Conservation (phyloP, 495 filamentous ascomycete genomes). For the Neurospora sp. region DNA sequence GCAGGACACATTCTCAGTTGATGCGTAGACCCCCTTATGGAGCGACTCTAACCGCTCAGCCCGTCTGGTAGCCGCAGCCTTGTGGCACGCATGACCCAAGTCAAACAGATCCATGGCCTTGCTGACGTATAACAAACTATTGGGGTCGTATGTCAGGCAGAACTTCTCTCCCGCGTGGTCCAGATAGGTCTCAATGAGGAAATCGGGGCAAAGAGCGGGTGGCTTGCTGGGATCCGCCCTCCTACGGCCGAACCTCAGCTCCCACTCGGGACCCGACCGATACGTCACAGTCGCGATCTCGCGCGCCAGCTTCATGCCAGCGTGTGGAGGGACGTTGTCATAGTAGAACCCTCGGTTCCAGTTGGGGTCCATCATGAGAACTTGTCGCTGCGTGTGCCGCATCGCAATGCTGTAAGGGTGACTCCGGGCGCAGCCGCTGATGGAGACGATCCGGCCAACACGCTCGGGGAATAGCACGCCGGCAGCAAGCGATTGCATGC, state of each 20-base stretch:
- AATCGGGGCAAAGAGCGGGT: slow-evolving; percentile 91
- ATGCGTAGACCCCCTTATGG: slow-evolving; percentile 13
- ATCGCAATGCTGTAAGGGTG: slow-evolving; percentile 98
- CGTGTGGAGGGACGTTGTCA: slow-evolving; percentile 75
- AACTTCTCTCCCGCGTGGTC: slow-evolving; percentile 99
- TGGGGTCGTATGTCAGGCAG: slow-evolving; percentile 94
- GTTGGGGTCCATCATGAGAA: slow-evolving; percentile 96
- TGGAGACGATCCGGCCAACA: slow-evolving; percentile 72
- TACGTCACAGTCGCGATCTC: slow-evolving; percentile 98
- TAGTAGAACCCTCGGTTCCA: slow-evolving; percentile 99
- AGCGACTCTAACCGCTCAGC: slow-evolving; percentile 22
- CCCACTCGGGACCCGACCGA: slow-evolving; percentile 94
- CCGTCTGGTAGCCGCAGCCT: slow-evolving; percentile 28
- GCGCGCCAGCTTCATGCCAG: slow-evolving; percentile 94
- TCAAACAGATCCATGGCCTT: slow-evolving; percentile 99
- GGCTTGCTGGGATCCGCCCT: slow-evolving; percentile 77
- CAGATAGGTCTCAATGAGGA: slow-evolving; percentile 95
- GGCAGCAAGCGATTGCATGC: slow-evolving; percentile 91
- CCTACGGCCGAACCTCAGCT: slow-evolving; percentile 81
- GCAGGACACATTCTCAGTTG: slow-evolving; percentile 43
- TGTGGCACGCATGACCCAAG: slow-evolving; percentile 60
- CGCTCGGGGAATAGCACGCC: slow-evolving; percentile 79
- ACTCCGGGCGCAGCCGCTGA: slow-evolving; percentile 87
- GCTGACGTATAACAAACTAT: slow-evolving; percentile 91
- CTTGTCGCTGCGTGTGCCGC: slow-evolving; percentile 96